Base-by-base conservation (phyloP, 2,329 filamentous ascomycete species). In the Trichoderma koningiopsis region DNA sequence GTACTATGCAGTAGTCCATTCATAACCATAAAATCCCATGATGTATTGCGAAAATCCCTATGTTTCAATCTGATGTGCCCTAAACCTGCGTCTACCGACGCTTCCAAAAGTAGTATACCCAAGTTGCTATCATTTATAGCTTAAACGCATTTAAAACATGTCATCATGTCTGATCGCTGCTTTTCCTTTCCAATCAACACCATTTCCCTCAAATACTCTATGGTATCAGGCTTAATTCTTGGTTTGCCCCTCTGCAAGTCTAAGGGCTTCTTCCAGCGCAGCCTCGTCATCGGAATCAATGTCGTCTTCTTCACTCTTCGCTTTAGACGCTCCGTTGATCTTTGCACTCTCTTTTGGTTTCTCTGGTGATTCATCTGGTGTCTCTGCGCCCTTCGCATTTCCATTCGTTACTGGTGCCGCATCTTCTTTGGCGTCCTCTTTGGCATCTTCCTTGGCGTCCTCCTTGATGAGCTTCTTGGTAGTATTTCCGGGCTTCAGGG, bases 401-500 rank as follows among this genome's bases (percentile, higher is more conserved):
- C 62, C 64, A 35, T 77, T 74, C 13, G 63, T 65, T 56, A 73
- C 60, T 16, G 72, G 62, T 10, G 58, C 71, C 24, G 70, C 69
- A 40, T 74, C 69, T n/a, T 71, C 73, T n/a, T 76, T 73, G 5
- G 72, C 74, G 2, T 75, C 73, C 68, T 66, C 40, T 19, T 43
- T 43, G 16, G 70, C 68, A 43, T 74, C 69, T 14, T 71, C 73
- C 19, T 80, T 76, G 3, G 73, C 74, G 55, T 74, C 71, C 62
- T 76, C 43, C 68, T 75, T 66, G 77, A 33, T 55, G 2, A 37
- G 58, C 24, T 47, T 57, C 69, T 78, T 80, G 65, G 79, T 81
- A 2, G 78, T 76, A 13, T 76, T 75, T 8, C 74, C 80, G 1
- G 82, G 79, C 35, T 75, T 76, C 67, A 91, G 77, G 76, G 91